Percentiles rank a stretch among this genome's conserved stretches.
Conservation (phyloP, 441 rosid genomes). For the Hura crepitans region DNA sequence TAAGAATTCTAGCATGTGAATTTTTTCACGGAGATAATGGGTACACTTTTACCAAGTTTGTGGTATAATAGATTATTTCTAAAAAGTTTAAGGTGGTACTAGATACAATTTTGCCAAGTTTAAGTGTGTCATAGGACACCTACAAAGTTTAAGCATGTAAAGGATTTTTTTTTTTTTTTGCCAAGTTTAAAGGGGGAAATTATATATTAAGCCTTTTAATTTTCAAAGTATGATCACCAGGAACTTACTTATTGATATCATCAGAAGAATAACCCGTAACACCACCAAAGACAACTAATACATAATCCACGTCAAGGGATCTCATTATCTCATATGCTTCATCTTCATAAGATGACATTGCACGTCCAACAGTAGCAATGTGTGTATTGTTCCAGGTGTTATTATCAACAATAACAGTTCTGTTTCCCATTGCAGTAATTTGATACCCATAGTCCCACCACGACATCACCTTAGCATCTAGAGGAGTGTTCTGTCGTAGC, state of each 20-base stretch:
- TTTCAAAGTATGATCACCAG: not conserved
- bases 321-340: slow-evolving; percentile 95
- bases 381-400: slow-evolving; percentile 99
- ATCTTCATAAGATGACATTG: slow-evolving; percentile 96
- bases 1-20: too few species aligned
- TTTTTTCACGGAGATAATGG: too few species aligned
- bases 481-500: slow-evolving; percentile 95
- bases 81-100: too few species aligned
- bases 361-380: slow-evolving; percentile 99
- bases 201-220: not conserved
- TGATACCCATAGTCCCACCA: slow-evolving; percentile 99
- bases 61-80: too few species aligned
- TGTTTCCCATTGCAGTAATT: slow-evolving; percentile 99
- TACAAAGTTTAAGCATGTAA: too few species aligned
- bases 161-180: too few species aligned
- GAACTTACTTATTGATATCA: slow-evolving; percentile 91
- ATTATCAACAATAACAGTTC: slow-evolving; percentile 98
- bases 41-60: too few species aligned
- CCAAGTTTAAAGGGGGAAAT: not conserved
- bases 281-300: slow-evolving; percentile 96
- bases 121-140: too few species aligned
- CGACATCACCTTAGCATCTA: slow-evolving; percentile 98
- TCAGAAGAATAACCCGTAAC: slow-evolving; percentile 98
- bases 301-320: slow-evolving; percentile 94
- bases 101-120: too few species aligned